These are phyloP conservation scores for Orbilia brochopaga DNA, from an alignment of 2,329 filamentous ascomycete genomes.

Conservation along the genomic window DNA sequence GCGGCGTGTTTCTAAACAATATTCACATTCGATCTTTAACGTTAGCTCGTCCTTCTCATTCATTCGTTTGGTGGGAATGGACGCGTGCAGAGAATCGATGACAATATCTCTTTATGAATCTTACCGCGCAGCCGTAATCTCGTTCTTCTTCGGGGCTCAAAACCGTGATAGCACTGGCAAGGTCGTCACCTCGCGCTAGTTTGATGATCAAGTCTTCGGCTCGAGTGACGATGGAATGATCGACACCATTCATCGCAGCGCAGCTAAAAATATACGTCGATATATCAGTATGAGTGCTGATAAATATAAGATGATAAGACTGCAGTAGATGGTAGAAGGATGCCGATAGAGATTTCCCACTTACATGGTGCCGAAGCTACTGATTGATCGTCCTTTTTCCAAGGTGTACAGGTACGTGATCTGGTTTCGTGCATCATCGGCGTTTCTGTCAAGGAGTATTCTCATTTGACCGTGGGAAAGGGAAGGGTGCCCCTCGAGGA, in stretches of 20 bases:
- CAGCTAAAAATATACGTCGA: slow-evolving; percentile 62
- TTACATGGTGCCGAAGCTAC: slow-evolving; percentile 79
- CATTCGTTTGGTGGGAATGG: no score
- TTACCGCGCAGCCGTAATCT: slow-evolving; percentile 70
- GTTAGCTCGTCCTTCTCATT: no score
- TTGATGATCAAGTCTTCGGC: slow-evolving; percentile 76
- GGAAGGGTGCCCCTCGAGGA: slow-evolving; percentile 62
- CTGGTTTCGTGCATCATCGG: slow-evolving; percentile 65
- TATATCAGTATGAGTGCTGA: neutral
- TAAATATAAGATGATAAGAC: neutral
- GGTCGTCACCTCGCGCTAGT: slow-evolving; percentile 74
- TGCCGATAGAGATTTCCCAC: slow-evolving; percentile 32
- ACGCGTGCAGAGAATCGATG: no score
- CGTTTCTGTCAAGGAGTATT: slow-evolving; percentile 66
- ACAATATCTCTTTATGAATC: slow-evolving; percentile 5
- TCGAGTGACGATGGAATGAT: slow-evolving; percentile 71
- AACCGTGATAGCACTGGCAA: slow-evolving; percentile 73
- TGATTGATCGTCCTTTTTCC: slow-evolving; percentile 70
- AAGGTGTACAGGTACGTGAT: slow-evolving; percentile 77
- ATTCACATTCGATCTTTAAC: no score
- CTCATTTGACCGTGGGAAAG: slow-evolving; percentile 75
- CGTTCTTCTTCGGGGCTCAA: slow-evolving; percentile 69
- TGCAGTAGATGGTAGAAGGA: neutral
- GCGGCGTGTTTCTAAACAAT: slow-evolving; percentile 47
- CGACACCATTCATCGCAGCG: slow-evolving; percentile 84